Base-by-base conservation (phyloP, 495 filamentous ascomycete genomes). In the Podospora bellae-mahoneyi region DNA sequence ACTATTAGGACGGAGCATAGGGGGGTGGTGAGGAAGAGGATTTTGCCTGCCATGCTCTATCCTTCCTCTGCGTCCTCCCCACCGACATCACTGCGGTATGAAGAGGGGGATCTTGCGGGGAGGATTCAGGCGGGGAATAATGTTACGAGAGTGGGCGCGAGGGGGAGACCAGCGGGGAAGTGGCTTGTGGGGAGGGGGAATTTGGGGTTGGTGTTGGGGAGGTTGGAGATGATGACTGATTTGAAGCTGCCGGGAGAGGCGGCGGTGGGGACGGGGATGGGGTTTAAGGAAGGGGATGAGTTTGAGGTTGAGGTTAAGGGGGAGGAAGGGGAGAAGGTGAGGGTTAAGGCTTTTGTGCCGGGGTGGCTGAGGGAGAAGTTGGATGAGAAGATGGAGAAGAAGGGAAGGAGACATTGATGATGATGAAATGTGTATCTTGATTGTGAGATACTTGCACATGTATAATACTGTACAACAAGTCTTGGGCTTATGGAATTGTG, bases 1-100 rank as follows among this genome's bases (percentile, higher is more conserved):
- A 98, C 96, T 7, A 96, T 97, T 59, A 88, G 95, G 27, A 98
- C 96, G 0, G 88, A 92, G 74, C 95, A 98, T 77, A 93, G 90
- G 2, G 95, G 95, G 48, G 91, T 99, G 10, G 92, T 97, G 58
- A 83, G 95, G 73, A 97, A 97, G 82, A 82, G 95, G 2, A 86
- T 98, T n/a, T 72, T 99, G 39, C 95, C 95, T 0, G 88, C 93
- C 4, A 82, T 89, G 76, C 66, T 97, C n/a, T 96, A 96, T 74
- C 5, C 39, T 6, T 6, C 39, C 9, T 48, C 39, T 16, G 7
- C 39, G 9, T 6, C 5, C 5, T 48, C 39, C 9, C 15, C 39
- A 13, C 39, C 39, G 2, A 10, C 39, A 13, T 10, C 15, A 48
- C 39, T 48, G 9, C 15, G 39, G 15, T 16, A 48, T 48, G 39